A percentile compares a stretch with the other conserved stretches of the same genome.
Evolutionary conservation across 2,329 filamentous ascomycete genomes (phyloP).

Genomic region (Bimuria novae-zelandiae): DNA sequence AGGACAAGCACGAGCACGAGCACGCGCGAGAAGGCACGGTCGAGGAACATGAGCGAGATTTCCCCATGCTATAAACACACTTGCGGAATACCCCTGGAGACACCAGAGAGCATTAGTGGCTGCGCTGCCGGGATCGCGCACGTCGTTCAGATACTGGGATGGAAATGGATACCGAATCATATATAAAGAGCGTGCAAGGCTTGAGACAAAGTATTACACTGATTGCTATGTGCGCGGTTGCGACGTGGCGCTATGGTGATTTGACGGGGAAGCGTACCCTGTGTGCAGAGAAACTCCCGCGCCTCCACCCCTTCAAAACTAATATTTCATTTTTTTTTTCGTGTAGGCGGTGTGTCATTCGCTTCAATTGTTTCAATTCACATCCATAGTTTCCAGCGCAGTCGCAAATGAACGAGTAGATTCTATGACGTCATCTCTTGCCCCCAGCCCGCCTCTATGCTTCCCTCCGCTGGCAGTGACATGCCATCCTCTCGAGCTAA

Average conservation of each 20-base stretch:
- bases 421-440: no score
- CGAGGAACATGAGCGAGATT: not conserved
- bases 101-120: not conserved
- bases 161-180: not conserved
- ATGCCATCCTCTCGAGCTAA: no score
- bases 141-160: not conserved
- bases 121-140: not conserved
- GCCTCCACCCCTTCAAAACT: no score
- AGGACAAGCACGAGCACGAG: not conserved
- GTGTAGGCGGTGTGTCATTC: no score
- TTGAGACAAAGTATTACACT: not conserved
- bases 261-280: not conserved
- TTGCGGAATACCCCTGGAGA: no score
- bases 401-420: no score
- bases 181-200: not conserved
- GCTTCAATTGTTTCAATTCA: no score
- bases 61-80: no score
- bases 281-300: not conserved
- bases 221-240: not conserved
- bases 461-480: no score
- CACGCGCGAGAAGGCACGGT: not conserved
- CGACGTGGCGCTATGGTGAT: not conserved
- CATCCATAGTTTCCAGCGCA: no score
- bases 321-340: no score
- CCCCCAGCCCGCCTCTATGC: no score